A percentile compares a stretch with the other conserved stretches of the same genome.
These are phyloP conservation scores for Colletotrichum chrysophilum DNA, from an alignment of 2,329 filamentous ascomycete species.

Conservation along the genomic window DNA sequence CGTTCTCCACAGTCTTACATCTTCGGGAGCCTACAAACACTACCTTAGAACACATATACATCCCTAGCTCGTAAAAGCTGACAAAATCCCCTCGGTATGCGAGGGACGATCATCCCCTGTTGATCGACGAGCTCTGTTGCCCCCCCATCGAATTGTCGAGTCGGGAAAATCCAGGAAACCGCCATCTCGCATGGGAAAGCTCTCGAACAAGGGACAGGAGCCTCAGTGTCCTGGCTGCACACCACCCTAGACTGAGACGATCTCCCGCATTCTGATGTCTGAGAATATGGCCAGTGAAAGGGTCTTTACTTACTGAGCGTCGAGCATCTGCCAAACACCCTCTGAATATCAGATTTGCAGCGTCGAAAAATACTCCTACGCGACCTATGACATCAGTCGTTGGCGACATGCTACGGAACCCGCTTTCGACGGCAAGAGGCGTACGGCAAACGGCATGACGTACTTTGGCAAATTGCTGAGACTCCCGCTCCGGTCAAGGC, in stretches of 20 bases:
- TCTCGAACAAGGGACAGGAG: background rate
- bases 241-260: background rate
- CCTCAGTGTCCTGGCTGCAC: background rate
- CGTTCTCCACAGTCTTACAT: background rate
- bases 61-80: conserved; percentile 12
- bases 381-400: background rate
- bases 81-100: background rate
- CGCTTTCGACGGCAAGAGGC: background rate
- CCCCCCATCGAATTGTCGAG: conserved; percentile 2
- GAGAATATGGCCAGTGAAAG: background rate
- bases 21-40: background rate
- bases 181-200: conserved; percentile 13
- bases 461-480: background rate
- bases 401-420: background rate
- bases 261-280: conserved; percentile 4
- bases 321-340: background rate
- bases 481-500: background rate
- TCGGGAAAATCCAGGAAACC: background rate
- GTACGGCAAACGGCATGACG: conserved; percentile 4
- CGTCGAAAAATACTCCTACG: background rate
- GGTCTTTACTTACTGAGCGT: background rate
- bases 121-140: background rate
- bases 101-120: conserved; percentile 19
- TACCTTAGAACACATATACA: background rate
- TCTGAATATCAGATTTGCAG: background rate